Evolutionary conservation across 352 stramenopile species (phyloP).

Genomic region (Globisporangium cystogenes): DNA sequence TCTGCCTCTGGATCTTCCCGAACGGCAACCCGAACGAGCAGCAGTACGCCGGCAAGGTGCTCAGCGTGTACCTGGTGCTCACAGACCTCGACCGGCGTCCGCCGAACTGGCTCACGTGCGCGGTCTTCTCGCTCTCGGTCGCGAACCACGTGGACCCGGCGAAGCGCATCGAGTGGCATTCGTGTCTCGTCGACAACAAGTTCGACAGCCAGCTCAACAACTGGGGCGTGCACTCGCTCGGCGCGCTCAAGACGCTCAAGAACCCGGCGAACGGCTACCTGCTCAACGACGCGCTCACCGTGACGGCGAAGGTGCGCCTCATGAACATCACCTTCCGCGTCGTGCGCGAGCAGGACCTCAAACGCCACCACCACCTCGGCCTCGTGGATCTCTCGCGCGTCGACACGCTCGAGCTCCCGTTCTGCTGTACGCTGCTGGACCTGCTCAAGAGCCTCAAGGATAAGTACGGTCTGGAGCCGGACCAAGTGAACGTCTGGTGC

Average conservation of each 20-base stretch:
- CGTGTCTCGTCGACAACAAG: constrained; percentile 78
- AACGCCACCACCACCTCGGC: constrained; percentile 41
- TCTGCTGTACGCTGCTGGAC: constrained; percentile 60
- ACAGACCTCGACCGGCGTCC: constrained; percentile 52
- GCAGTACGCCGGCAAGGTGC: constrained; percentile 55
- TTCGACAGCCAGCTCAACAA: constrained; percentile 73
- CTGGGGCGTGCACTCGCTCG: constrained; percentile 77
- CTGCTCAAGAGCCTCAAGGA: constrained; percentile 35
- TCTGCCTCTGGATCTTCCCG: constrained; percentile 78
- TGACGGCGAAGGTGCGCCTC: constrained; percentile 59
- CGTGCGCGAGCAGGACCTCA: constrained; percentile 51
- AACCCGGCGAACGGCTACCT: constrained; percentile 54
- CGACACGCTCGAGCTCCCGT: constrained; percentile 50
- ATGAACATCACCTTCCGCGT: constrained; percentile 79
- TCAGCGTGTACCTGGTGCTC: constrained; percentile 79
- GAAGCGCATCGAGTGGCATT: constrained; percentile 73
- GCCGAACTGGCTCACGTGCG: constrained; percentile 68
- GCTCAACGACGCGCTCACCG: constrained; percentile 38
- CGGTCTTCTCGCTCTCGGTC: constrained; percentile 69
- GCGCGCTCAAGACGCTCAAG: constrained; percentile 43
- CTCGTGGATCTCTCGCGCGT: constrained; percentile 47
- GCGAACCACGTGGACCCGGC: constrained; percentile 35
- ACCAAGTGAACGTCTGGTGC: constrained; percentile 49
- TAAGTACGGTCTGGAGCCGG: constrained; percentile 21
- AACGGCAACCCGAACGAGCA: constrained; percentile 76